phyloP scores from a whole-genome alignment of 2,329 filamentous ascomycete genomes.

The Aureobasidium subglaciale region DNA sequence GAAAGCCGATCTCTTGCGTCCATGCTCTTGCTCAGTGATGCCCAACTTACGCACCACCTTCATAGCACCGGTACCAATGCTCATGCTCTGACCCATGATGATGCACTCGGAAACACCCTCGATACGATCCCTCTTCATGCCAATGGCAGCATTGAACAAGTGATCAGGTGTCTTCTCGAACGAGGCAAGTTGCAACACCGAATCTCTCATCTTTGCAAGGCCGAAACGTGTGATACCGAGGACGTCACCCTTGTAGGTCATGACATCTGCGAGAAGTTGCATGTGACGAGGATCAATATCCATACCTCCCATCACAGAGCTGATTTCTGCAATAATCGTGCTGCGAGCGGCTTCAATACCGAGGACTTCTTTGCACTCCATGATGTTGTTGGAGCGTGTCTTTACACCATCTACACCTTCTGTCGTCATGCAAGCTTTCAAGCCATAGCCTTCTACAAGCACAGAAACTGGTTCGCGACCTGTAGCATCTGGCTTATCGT shows the following conservation, averaged over 20 bases:
- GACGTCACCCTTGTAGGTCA: constrained; percentile 98
- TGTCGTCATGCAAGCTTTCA: constrained; percentile 85
- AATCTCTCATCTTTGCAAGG: constrained; percentile 91
- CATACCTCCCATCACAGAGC: constrained; percentile 85
- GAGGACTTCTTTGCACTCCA: constrained; percentile 80
- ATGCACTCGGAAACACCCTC: constrained; percentile 95
- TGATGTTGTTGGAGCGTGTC: constrained; percentile 75
- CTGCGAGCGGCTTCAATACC: constrained; percentile 90
- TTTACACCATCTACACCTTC: constrained; percentile 76
- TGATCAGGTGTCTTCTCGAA: constrained; percentile 99
- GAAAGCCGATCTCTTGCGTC: constrained; percentile 17
- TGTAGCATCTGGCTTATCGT: constrained; percentile 59
- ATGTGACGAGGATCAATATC: constrained; percentile 96
- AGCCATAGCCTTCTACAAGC: constrained; percentile 86
- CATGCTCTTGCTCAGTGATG: constrained; percentile 49
- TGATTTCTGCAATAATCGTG: constrained; percentile 86
- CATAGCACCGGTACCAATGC: constrained; percentile 84
- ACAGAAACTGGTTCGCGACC: constrained; percentile 53
- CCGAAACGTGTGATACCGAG: constrained; percentile 95
- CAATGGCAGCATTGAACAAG: constrained; percentile 86
- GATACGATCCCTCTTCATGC: constrained; percentile 85
- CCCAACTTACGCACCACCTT: constrained; percentile 75
- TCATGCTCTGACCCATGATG: constrained; percentile 95
- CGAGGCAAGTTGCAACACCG: constrained; percentile 83
- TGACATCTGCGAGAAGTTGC: constrained; percentile 92